Percentiles rank a stretch among this genome's conserved stretches.
Conservation (phyloP, 1,284 basidiomycete species). For the Hemileia vastatrix region DNA sequence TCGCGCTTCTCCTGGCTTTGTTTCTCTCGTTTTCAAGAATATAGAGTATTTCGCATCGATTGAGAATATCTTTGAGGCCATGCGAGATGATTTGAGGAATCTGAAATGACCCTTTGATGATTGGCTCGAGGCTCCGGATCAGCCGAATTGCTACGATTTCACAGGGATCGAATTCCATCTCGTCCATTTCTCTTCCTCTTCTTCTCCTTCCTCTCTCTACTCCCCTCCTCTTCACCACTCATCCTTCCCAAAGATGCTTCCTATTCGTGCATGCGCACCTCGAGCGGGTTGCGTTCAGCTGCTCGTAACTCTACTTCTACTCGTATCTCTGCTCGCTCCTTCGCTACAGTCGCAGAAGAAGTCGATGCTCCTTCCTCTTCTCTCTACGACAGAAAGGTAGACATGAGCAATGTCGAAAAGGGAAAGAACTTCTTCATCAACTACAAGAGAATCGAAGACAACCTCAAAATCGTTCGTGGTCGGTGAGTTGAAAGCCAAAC, state of each 20-base stretch:
- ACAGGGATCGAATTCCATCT: too few relatives aligned
- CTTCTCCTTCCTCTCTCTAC: not conserved
- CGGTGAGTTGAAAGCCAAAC: constrained; percentile 27
- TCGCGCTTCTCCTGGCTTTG: too few relatives aligned
- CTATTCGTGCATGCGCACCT: constrained; percentile 27
- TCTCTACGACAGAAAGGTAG: constrained; percentile 41
- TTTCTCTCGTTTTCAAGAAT: too few relatives aligned
- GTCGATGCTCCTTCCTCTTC: constrained; percentile 33
- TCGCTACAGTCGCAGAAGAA: constrained; percentile 42
- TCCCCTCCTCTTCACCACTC: not conserved
- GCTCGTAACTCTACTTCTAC: constrained; percentile 14
- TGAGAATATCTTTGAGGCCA: too few relatives aligned
- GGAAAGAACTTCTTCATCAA: constrained; percentile 44
- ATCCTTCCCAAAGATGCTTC: constrained; percentile 22
- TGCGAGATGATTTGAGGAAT: too few relatives aligned
- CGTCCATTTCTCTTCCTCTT: not conserved
- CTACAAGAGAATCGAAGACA: constrained; percentile 43
- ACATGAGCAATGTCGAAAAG: constrained; percentile 41
- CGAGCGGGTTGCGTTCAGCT: constrained; percentile 23
- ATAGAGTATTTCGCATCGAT: too few relatives aligned
- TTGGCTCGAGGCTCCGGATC: too few relatives aligned
- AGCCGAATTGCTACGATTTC: too few relatives aligned
- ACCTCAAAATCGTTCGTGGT: constrained; percentile 41
- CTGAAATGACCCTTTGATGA: too few relatives aligned
- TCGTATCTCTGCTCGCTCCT: constrained; percentile 31